Evolutionary conservation across 2,329 filamentous ascomycete genomes (phyloP).

Genomic region (Epichloe gansuensis): DNA sequence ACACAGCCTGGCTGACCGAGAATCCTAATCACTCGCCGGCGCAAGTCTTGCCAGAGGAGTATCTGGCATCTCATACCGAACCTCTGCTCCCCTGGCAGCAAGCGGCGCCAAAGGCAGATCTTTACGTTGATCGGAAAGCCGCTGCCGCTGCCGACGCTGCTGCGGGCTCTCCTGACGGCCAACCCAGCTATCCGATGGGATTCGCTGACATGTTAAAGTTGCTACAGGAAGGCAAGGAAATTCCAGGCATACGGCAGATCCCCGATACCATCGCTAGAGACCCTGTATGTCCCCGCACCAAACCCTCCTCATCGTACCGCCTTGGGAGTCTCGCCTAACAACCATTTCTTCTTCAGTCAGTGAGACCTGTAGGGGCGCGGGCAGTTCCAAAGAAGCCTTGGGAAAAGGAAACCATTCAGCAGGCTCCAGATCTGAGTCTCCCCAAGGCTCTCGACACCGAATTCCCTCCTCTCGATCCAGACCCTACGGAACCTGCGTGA

Average conservation of each 20-base stretch:
- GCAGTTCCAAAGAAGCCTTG: conserved; percentile 53
- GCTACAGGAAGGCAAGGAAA: conserved; percentile 67
- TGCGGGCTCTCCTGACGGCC: conserved; percentile 17
- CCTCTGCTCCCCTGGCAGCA: conserved; percentile 32
- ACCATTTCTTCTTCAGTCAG: conserved; percentile 19
- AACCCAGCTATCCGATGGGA: conserved; percentile 64
- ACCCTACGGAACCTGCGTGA: not conserved
- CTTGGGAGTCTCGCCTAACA: not conserved
- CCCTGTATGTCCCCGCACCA: conserved; percentile 36
- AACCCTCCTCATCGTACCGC: not conserved
- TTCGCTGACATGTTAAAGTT: conserved; percentile 81
- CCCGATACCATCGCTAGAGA: conserved; percentile 65
- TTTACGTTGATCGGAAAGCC: conserved; percentile 29
- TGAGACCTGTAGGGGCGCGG: conserved; percentile 35
- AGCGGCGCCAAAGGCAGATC: conserved; percentile 34
- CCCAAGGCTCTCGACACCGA: conserved; percentile 20
- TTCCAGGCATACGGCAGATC: conserved; percentile 80
- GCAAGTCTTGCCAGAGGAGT: conserved; percentile 24
- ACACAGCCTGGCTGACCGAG: conserved; percentile 48
- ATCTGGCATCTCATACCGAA: conserved; percentile 8
- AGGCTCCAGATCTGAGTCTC: conserved; percentile 9
- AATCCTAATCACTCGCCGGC: conserved; percentile 22
- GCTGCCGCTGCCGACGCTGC: conserved; percentile 10
- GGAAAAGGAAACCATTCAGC: conserved; percentile 46
- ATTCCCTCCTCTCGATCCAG: conserved; percentile 23